Conservation (phyloP, 768 basidiomycete species). For the Amanita pseudoporphyria region DNA sequence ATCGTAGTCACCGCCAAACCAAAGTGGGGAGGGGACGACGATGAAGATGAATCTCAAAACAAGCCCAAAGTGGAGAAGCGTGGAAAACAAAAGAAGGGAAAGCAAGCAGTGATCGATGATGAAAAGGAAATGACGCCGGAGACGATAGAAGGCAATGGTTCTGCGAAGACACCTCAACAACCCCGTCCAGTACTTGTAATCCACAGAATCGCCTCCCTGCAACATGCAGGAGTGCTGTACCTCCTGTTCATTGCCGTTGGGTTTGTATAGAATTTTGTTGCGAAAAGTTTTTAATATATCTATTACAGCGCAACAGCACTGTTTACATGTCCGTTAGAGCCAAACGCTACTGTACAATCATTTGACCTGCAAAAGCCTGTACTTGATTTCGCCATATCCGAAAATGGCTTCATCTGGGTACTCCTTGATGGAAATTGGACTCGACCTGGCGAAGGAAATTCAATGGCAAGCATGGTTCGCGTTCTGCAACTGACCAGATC, state of each 20-base stretch:
- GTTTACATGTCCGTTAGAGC: constrained; percentile 3
- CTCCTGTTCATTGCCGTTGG: constrained; percentile 67
- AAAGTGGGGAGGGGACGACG: constrained; percentile 24
- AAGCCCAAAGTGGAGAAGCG: constrained; percentile 14
- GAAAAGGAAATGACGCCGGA: constrained; percentile 8
- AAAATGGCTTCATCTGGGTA: constrained; percentile 16
- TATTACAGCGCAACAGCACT: constrained; percentile 3
- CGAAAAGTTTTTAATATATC: background rate
- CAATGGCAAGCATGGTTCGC: constrained; percentile 10
- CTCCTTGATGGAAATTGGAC: constrained; percentile 17
- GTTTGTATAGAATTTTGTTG: constrained; percentile 30
- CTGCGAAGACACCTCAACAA: constrained; percentile 4
- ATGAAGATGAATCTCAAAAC: constrained; percentile 14
- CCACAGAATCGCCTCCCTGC: constrained; percentile 40
- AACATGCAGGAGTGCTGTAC: constrained; percentile 24
- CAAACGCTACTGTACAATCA: constrained; percentile 6
- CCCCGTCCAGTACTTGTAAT: constrained; percentile 44
- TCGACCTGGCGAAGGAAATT: constrained; percentile 1
- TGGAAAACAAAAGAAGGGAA: constrained; percentile 19
- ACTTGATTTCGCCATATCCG: constrained; percentile 12
- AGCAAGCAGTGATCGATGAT: constrained; percentile 14
- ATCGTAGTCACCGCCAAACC: constrained; percentile 28
- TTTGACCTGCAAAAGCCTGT: constrained; percentile 18
- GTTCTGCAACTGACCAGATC: constrained; percentile 20
- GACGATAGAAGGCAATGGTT: constrained; percentile 6